Evolutionary conservation across 768 basidiomycete species (phyloP), one percentile per base, ranked within the genome.

Genomic region (Lactarius quietus): DNA sequence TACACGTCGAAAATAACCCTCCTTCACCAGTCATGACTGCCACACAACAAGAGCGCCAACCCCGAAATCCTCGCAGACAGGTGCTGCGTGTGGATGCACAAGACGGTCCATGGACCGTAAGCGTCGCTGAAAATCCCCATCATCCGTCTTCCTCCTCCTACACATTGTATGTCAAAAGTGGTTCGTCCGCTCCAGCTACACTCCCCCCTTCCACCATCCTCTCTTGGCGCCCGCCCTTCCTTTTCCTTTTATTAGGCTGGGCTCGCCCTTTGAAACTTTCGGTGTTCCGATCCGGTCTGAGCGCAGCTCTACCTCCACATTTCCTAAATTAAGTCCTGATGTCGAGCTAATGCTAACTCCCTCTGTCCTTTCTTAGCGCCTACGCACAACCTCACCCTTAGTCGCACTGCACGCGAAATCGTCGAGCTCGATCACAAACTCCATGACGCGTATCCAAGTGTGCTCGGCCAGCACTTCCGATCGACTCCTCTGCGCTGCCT

Each of bases 91-190:
- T 87, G 67, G 89, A 92, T 74, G 80, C 81, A 51, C 85, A 90
- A 76, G 90, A 92, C 72, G 90, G 89, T 17, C 90, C 86, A 28
- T 95, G 93, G 93, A 86, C 86, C 72, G 85, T 95, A 73, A 91
- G 89, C 74, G 91, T 93, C 68, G 93, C 93, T 68, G 90, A 93
- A 79, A 88, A 86, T 59, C 89, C 89, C 28, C 83, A 91, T 74
- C 87, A 90, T 76, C 74, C 86, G 54, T 79, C n/a, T n/a, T n/a
- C n/a, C n/a, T n/a, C 81, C 69, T 84, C 86, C 10, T 94, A 88
- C 79, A 88, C 84, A 73, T 83, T 94, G 73, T 94, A 94, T 81
- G 86, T 94, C 78, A 94, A 93, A 83, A 94, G 92, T 93, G 76
- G 90, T 84, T 8, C 33, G 8, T 33, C 33, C 8, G 33, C 20